Percentiles rank a stretch among this genome's conserved stretches.
Conservation (phyloP, 2,329 filamentous ascomycete genomes). For the Venturia carpophila region DNA sequence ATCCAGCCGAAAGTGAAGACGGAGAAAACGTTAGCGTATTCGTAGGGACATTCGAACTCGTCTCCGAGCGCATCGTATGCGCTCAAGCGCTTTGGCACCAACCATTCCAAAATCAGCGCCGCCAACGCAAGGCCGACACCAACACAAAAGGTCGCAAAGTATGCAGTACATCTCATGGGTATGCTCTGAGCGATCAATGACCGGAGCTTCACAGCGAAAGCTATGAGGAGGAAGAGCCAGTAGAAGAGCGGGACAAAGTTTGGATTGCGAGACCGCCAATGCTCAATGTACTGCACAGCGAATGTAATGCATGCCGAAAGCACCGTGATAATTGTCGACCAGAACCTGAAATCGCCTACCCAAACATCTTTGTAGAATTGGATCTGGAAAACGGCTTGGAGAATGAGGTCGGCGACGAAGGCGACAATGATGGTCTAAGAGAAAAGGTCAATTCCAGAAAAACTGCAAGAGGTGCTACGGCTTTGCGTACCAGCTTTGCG, state of each 20-base stretch:
- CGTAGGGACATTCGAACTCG: slow-evolving; percentile 66
- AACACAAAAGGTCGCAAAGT: slow-evolving; percentile 69
- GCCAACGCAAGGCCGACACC: slow-evolving; percentile 60
- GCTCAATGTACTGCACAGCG: slow-evolving; percentile 76
- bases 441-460: neutral
- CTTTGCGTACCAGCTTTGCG: slow-evolving; percentile 67
- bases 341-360: slow-evolving; percentile 77
- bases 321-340: slow-evolving; percentile 66
- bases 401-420: slow-evolving; percentile 58
- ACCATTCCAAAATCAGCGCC: slow-evolving; percentile 75
- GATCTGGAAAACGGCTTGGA: slow-evolving; percentile 71
- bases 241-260: slow-evolving; percentile 87
- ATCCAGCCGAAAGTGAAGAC: slow-evolving; percentile 95
- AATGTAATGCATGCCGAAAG: slow-evolving; percentile 68
- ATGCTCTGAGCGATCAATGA: slow-evolving; percentile 74
- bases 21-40: slow-evolving; percentile 92
- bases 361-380: slow-evolving; percentile 60
- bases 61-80: slow-evolving; percentile 61
- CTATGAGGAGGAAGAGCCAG: slow-evolving; percentile 80
- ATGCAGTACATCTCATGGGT: slow-evolving; percentile 57
- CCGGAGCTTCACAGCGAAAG: slow-evolving; percentile 72
- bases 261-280: slow-evolving; percentile 71
- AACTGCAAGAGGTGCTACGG: neutral
- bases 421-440: slow-evolving; percentile 54
- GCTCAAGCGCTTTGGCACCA: slow-evolving; percentile 71